Percentiles rank a stretch among this genome's conserved stretches.
phyloP scores from a whole-genome alignment of 2,329 filamentous ascomycete genomes.

The Bisporella sp. region DNA sequence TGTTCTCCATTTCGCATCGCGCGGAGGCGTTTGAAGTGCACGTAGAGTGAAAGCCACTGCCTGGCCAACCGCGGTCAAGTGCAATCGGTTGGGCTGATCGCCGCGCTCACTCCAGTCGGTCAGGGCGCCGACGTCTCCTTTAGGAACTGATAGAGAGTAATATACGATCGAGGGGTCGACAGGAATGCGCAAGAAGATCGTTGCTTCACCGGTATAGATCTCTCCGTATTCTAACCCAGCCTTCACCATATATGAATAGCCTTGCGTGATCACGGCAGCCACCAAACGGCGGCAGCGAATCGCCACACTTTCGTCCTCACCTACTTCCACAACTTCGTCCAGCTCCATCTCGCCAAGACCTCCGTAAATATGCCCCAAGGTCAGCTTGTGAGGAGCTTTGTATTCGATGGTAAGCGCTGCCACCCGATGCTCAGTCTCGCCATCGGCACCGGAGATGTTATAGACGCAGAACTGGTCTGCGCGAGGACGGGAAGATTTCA shows the following conservation, averaged over 20 bases:
- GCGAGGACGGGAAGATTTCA: too few relatives aligned
- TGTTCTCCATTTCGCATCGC: not conserved
- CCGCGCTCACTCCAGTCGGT: not conserved
- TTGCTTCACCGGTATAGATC: slow-evolving; percentile 1
- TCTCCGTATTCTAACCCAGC: not conserved
- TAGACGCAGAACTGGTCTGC: slow-evolving; percentile 4
- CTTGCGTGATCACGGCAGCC: slow-evolving; percentile 2
- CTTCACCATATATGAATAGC: slow-evolving; percentile 1
- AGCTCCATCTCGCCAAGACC: slow-evolving; percentile 1
- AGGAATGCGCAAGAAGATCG: not conserved
- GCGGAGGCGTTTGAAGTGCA: not conserved
- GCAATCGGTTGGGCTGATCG: not conserved
- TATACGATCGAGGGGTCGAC: not conserved
- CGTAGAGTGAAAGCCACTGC: slow-evolving; percentile 1
- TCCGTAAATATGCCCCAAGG: not conserved
- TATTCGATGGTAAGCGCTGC: slow-evolving; percentile 1
- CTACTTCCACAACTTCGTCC: not conserved
- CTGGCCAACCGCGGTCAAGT: slow-evolving; percentile 1
- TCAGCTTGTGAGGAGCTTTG: slow-evolving; percentile 4
- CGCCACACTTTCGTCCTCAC: not conserved
- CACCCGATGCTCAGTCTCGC: not conserved
- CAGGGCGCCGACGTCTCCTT: not conserved
- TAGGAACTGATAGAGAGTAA: not conserved
- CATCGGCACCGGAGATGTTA: not conserved
- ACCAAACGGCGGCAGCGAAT: not conserved